Evolutionary conservation across 805 yeast species (phyloP).

Genomic region (Saccharomyces paradoxus): DNA sequence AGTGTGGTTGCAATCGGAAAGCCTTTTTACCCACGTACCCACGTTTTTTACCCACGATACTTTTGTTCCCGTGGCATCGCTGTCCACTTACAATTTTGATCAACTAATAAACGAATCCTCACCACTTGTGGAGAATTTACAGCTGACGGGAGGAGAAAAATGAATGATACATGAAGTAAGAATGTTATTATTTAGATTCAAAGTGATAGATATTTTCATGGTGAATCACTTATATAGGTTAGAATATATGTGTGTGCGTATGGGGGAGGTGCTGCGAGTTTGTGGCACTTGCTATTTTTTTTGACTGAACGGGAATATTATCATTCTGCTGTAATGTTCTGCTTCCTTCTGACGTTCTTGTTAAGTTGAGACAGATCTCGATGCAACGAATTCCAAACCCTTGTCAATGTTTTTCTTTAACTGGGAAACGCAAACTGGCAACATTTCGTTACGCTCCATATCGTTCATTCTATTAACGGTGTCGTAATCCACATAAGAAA

Average conservation of each 20-base stretch:
- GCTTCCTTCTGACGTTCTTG: neutral
- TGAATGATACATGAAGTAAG: neutral
- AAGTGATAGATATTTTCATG: neutral
- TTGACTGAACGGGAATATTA: neutral
- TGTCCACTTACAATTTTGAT: too few relatives aligned
- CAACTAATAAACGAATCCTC: too few relatives aligned
- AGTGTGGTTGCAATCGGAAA: too few relatives aligned
- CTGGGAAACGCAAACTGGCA: slow-evolving; percentile 21
- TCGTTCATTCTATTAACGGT: slow-evolving; percentile 42
- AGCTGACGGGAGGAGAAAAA: too few relatives aligned
- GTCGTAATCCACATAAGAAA: slow-evolving; percentile 45
- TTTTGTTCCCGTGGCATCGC: too few relatives aligned
- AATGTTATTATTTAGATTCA: neutral
- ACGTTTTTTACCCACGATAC: too few relatives aligned
- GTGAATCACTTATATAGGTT: neutral
- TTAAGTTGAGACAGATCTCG: neutral
- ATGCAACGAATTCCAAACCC: slow-evolving; percentile 9
- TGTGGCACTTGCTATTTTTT: neutral
- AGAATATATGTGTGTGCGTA: neutral
- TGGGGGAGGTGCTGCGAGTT: neutral
- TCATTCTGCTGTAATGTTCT: neutral
- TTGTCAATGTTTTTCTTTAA: slow-evolving; percentile 16
- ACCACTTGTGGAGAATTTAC: too few relatives aligned
- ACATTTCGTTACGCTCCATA: slow-evolving; percentile 40
- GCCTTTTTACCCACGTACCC: too few relatives aligned